These are phyloP conservation scores for Radiomyces spectabilis DNA, from an alignment of 192 early-diverging fungal species.

Conservation along the genomic window DNA sequence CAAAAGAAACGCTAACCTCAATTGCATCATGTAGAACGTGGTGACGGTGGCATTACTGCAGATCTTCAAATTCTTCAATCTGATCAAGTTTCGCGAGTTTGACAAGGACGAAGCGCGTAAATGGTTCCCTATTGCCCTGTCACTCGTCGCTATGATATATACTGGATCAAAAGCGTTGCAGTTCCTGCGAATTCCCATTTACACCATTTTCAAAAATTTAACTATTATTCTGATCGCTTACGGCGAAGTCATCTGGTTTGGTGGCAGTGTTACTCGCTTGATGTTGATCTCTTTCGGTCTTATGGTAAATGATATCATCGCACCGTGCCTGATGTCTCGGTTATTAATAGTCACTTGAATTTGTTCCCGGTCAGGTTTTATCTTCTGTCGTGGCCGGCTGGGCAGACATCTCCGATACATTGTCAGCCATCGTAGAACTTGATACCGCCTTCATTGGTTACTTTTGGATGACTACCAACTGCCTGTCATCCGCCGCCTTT, in stretches of 20 bases:
- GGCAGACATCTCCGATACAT: conserved; percentile 52
- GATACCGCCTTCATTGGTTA: conserved; percentile 55
- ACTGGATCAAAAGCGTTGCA: conserved; percentile 92
- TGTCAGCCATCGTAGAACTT: conserved; percentile 13
- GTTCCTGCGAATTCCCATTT: conserved; percentile 87
- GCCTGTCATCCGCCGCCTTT: conserved; percentile 80
- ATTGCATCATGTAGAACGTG: conserved; percentile 46
- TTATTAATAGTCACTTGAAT: background rate
- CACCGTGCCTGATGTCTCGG: background rate
- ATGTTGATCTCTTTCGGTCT: conserved; percentile 80
- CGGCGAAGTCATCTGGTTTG: conserved; percentile 79
- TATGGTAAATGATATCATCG: conserved; percentile 45
- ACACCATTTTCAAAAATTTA: conserved; percentile 98
- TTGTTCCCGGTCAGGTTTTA: conserved; percentile 44
- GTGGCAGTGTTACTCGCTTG: conserved; percentile 70
- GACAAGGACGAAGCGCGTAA: conserved; percentile 55
- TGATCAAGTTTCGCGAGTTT: conserved; percentile 58
- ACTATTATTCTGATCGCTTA: conserved; percentile 97
- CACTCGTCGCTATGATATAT: conserved; percentile 92
- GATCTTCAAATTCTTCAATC: conserved; percentile 41
- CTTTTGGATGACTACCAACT: conserved; percentile 91
- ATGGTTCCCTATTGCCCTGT: conserved; percentile 81
- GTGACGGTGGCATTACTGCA: conserved; percentile 53
- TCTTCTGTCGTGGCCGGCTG: conserved; percentile 85
- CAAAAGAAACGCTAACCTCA: too few species aligned